Percentiles rank a stretch among this genome's conserved stretches.
These are phyloP conservation scores for Eucalyptus erythrocorys DNA, from an alignment of 345 rosid genomes.

Conservation along the genomic window DNA sequence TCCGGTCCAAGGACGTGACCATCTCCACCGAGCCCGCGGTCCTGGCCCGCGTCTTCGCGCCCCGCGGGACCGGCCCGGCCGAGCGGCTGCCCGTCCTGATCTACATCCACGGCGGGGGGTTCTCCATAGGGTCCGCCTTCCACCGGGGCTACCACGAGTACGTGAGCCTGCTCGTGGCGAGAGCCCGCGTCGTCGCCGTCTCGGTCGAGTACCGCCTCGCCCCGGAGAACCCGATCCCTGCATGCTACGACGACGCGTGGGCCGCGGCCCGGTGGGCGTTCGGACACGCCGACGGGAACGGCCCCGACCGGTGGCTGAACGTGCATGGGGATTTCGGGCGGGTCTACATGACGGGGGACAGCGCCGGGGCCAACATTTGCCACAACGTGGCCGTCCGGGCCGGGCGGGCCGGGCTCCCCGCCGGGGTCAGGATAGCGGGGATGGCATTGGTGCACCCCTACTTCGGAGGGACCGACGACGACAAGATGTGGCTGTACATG, in stretches of 20 bases:
- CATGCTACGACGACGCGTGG: background rate
- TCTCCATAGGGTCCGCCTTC: conserved; percentile 22
- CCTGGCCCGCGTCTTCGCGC: conserved; percentile 17
- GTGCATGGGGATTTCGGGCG: background rate
- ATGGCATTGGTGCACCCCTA: conserved; percentile 23
- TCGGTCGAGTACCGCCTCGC: conserved; percentile 23
- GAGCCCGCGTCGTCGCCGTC: conserved; percentile 6
- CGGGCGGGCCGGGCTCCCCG: conserved; percentile 3
- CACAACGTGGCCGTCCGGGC: conserved; percentile 5
- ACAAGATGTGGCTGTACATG: conserved; percentile 19
- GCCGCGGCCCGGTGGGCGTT: background rate
- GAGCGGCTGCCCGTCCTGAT: background rate
- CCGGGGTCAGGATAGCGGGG: conserved; percentile 6
- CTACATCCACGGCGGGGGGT: conserved; percentile 34
- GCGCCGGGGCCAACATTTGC: conserved; percentile 22
- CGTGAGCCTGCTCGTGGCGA: conserved; percentile 9
- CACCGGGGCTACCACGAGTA: conserved; percentile 12
- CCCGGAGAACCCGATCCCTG: conserved; percentile 19
- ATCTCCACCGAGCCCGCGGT: conserved; percentile 7
- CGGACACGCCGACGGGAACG: background rate
- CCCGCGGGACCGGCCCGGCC: background rate
- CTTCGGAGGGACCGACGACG: conserved; percentile 19
- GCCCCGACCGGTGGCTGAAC: background rate
- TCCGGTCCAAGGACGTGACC: conserved; percentile 21
- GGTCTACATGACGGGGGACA: conserved; percentile 16